Conservation (phyloP, 75 land plant genomes). For the Adiantum capillusveneris region DNA sequence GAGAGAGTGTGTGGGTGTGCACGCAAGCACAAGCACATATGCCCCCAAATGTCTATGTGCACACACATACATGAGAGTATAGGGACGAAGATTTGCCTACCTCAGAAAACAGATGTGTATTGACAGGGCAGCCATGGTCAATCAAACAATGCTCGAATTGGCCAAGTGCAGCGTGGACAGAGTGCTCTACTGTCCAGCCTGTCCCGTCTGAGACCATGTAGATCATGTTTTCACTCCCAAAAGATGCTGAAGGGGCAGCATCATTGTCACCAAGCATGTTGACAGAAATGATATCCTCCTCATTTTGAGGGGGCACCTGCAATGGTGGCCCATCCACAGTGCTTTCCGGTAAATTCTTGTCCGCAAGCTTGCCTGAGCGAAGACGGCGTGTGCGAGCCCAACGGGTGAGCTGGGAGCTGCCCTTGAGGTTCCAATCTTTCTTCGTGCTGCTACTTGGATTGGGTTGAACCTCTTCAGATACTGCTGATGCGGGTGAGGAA, state of each 20-base stretch:
- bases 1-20: too few relatives aligned
- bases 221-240: conserved; percentile 39
- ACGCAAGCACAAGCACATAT: too few relatives aligned
- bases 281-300: neutral
- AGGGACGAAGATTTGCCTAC: too few relatives aligned
- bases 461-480: neutral
- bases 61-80: too few relatives aligned
- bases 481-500: neutral
- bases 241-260: neutral
- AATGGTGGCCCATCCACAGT: neutral
- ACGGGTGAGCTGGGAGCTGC: conserved; percentile 56
- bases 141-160: conserved; percentile 88
- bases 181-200: conserved; percentile 94
- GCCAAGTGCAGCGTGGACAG: conserved; percentile 90
- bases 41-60: too few relatives aligned
- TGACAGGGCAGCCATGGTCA: conserved; percentile 69
- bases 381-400: conserved; percentile 77
- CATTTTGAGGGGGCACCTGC: neutral
- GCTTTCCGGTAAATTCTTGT: conserved; percentile 10
- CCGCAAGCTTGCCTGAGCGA: conserved; percentile 44
- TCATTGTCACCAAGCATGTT: conserved; percentile 26
- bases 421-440: conserved; percentile 22
- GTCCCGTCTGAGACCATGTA: conserved; percentile 98
- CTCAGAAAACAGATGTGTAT: conserved; percentile 90
- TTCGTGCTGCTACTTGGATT: neutral